Evolutionary conservation across 805 yeast genomes (phyloP).

Genomic region (Hanseniaspora vineae): DNA sequence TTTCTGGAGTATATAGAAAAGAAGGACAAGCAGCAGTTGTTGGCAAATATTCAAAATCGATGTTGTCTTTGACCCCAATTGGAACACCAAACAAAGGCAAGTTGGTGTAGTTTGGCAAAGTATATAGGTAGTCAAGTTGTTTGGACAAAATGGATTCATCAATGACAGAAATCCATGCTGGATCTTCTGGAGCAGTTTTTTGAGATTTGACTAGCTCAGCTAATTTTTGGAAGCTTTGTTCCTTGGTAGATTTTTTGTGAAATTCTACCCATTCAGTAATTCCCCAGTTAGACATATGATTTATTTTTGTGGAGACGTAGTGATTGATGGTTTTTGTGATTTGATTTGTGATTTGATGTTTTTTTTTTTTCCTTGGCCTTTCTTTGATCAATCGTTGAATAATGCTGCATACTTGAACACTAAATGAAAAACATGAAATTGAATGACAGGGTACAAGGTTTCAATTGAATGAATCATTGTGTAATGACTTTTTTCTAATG

Average conservation of each 20-base stretch:
- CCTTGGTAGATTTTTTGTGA: conserved; percentile 47
- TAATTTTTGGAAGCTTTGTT: conserved; percentile 42
- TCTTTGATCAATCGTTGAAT: too few species aligned
- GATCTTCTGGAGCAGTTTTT: conserved; percentile 38
- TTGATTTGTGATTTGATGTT: not conserved
- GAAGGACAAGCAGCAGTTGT: conserved; percentile 97
- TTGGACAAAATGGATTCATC: conserved; percentile 46
- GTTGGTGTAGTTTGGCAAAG: conserved; percentile 37
- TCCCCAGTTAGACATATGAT: conserved; percentile 72
- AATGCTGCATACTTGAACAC: too few species aligned
- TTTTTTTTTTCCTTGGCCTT: not conserved
- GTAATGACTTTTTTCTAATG: not conserved
- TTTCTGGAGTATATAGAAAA: conserved; percentile 50
- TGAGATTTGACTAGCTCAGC: conserved; percentile 35
- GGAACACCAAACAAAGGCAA: conserved; percentile 89
- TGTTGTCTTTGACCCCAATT: conserved; percentile 87
- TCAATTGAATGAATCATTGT: too few species aligned
- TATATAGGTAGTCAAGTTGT: conserved; percentile 70
- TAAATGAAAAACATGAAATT: too few species aligned
- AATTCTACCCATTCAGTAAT: conserved; percentile 62
- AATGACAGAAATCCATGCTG: conserved; percentile 87
- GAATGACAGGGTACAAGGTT: too few species aligned
- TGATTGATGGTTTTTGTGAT: conserved; percentile 6
- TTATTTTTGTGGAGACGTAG: not conserved
- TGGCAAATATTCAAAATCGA: conserved; percentile 66